Percentiles rank a stretch among this genome's conserved stretches.
Conservation (phyloP, 257 asterid genomes). For the Solanum acaule region DNA sequence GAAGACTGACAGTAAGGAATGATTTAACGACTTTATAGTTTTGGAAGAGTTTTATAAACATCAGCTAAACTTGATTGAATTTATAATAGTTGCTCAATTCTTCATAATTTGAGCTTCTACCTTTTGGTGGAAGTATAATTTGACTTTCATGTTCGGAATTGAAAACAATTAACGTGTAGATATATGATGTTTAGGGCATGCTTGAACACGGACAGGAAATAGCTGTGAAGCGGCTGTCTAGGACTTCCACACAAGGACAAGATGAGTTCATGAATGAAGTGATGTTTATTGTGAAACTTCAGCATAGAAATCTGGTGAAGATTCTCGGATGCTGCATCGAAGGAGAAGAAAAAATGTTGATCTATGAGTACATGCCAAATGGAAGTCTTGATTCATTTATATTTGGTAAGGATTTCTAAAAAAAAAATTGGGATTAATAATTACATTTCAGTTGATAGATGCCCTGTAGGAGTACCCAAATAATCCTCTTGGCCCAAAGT, state of each 20-base stretch:
- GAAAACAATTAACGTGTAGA: background rate
- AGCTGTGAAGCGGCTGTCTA: constrained; percentile 31
- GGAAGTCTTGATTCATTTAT: constrained; percentile 22
- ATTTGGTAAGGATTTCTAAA: constrained; percentile 14
- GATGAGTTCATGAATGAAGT: constrained; percentile 31
- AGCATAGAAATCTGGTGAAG: constrained; percentile 32
- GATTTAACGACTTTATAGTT: background rate
- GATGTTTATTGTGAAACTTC: constrained; percentile 24
- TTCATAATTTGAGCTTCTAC: background rate
- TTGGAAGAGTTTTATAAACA: background rate
- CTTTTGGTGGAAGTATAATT: background rate
- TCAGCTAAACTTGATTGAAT: background rate
- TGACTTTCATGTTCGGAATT: background rate
- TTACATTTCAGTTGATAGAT: background rate
- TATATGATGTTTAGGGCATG: background rate
- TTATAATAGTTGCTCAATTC: background rate
- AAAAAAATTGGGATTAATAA: background rate
- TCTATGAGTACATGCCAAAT: constrained; percentile 27
- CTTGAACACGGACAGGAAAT: constrained; percentile 20
- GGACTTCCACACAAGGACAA: constrained; percentile 21
- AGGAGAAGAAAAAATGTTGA: constrained; percentile 25
- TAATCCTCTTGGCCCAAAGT: background rate
- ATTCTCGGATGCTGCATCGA: constrained; percentile 27
- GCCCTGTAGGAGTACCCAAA: background rate
- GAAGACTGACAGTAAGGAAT: background rate